phyloP scores from a whole-genome alignment of 2,329 filamentous ascomycete genomes.

The Aspergillus eucalypticola region DNA sequence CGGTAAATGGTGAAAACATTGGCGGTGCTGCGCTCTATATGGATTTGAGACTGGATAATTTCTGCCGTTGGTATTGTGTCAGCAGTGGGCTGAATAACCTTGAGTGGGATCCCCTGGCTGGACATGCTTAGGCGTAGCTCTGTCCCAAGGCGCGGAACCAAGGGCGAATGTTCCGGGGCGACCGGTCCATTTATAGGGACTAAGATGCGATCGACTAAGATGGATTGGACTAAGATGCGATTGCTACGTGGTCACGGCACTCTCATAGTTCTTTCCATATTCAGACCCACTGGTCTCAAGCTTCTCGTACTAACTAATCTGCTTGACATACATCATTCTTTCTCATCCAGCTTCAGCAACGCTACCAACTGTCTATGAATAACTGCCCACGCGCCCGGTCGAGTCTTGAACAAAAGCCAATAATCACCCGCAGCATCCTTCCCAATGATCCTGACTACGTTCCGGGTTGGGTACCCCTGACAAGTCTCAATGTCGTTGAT shows the following conservation, averaged over 20 bases:
- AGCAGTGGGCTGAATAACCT: not conserved
- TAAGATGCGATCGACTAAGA: too few species aligned
- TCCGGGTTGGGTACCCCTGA: constrained; percentile 9
- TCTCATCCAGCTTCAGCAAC: not conserved
- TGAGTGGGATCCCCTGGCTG: constrained; percentile 1
- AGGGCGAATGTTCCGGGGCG: not conserved
- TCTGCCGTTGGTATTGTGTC: not conserved
- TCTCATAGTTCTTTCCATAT: not conserved
- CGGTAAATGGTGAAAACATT: constrained; percentile 3
- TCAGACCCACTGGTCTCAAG: too few species aligned
- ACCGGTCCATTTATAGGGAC: not conserved
- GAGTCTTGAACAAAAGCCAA: constrained; percentile 30
- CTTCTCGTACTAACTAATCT: too few species aligned
- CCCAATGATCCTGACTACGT: constrained; percentile 30
- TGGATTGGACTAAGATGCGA: not conserved
- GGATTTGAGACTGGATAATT: not conserved
- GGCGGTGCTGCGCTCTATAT: not conserved
- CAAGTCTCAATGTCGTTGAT: constrained; percentile 9
- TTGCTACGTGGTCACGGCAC: not conserved
- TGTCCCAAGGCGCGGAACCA: not conserved
- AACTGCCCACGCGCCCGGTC: constrained; percentile 24
- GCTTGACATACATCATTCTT: not conserved
- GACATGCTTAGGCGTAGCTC: not conserved
- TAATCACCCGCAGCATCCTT: constrained; percentile 36
- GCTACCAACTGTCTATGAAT: constrained; percentile 18